These are phyloP conservation scores for Colletotrichum tanaceti DNA, from an alignment of 2,329 filamentous ascomycete species.

Conservation along the genomic window DNA sequence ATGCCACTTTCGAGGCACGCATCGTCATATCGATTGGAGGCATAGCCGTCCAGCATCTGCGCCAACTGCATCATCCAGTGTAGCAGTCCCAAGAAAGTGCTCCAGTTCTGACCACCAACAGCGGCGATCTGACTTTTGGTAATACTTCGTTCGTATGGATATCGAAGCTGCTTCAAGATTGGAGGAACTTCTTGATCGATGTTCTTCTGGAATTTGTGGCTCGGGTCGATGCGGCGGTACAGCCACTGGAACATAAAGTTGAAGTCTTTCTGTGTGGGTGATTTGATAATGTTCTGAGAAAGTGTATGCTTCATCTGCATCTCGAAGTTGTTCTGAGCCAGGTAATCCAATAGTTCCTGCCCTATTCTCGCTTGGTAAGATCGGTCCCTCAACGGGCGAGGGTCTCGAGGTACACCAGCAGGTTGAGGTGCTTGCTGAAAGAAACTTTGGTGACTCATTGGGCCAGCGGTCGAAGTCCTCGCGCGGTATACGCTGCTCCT, in stretches of 20 bases:
- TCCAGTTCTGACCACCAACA: conserved; percentile 97
- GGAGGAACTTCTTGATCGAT: conserved; percentile 96
- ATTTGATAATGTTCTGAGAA: conserved; percentile 90
- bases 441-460: conserved; percentile 88
- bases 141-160: conserved; percentile 94
- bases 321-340: conserved; percentile 94
- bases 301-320: conserved; percentile 96
- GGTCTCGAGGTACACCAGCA: conserved; percentile 86
- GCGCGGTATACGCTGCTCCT: conserved; percentile 85
- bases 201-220: conserved; percentile 91
- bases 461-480: conserved; percentile 75
- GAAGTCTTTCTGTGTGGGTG: conserved; percentile 98
- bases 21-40: conserved; percentile 83
- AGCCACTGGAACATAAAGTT: conserved; percentile 98
- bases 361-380: conserved; percentile 84
- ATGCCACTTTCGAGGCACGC: conserved; percentile 89
- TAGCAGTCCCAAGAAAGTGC: conserved; percentile 89
- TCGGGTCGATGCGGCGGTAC: conserved; percentile 94
- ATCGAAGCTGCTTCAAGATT: conserved; percentile 91
- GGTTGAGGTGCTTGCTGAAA: conserved; percentile 88
- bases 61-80: conserved; percentile 99
- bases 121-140: conserved; percentile 96
- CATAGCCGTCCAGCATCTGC: conserved; percentile 90
- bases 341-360: conserved; percentile 90
- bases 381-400: conserved; percentile 84